Percentiles rank a stretch among this genome's conserved stretches.
Conservation (phyloP, 1,284 basidiomycete genomes). For the Cystobasidium slooffiae region DNA sequence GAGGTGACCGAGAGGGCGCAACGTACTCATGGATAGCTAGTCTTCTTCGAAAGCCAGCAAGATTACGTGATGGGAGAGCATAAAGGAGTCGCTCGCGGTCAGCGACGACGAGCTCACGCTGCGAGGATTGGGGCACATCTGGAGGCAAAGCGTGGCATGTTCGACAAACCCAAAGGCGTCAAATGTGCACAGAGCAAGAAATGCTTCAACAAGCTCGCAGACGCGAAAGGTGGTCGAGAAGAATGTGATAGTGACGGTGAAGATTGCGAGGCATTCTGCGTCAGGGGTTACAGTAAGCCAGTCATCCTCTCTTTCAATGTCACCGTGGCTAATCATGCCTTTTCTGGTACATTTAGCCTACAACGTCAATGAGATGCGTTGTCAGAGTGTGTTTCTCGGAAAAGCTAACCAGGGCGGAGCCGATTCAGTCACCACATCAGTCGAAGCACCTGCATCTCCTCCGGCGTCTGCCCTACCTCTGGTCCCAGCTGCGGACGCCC, state of each 20-base stretch:
- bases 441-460: background rate
- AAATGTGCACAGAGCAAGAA: slow-evolving; percentile 1
- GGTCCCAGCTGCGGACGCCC: background rate
- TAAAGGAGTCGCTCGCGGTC: too few species aligned
- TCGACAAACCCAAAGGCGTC: background rate
- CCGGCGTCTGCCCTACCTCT: background rate
- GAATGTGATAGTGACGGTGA: slow-evolving; percentile 13
- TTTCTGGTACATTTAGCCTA: slow-evolving; percentile 1
- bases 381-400: slow-evolving; percentile 1
- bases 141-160: background rate
- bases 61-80: too few species aligned
- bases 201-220: slow-evolving; percentile 15
- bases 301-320: background rate
- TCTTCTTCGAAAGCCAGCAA: too few species aligned
- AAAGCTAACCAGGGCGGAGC: background rate
- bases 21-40: too few species aligned
- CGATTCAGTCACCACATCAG: background rate
- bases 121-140: too few species aligned
- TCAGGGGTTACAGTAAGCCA: slow-evolving; percentile 7
- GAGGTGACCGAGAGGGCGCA: too few species aligned
- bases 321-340: background rate
- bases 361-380: slow-evolving; percentile 1
- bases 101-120: too few species aligned
- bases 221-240: slow-evolving; percentile 13
- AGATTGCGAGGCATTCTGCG: slow-evolving; percentile 17